Evolutionary conservation across 441 rosid genomes (phyloP).

Genomic region (Adansonia madagascariensis): DNA sequence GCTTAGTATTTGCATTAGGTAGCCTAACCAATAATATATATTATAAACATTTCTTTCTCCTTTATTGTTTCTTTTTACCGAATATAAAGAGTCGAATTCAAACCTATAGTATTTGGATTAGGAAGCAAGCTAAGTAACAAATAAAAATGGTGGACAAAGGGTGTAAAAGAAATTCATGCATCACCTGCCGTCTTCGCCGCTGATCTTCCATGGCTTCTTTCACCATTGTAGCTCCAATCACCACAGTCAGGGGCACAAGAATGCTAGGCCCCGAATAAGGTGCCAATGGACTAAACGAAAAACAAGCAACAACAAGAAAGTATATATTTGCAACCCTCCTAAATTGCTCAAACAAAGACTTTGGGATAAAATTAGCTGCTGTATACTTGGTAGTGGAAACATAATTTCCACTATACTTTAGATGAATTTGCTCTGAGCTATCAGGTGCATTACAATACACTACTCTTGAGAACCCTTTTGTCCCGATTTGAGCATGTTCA

Average conservation of each 20-base stretch:
- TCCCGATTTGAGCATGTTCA: slow-evolving; percentile 60
- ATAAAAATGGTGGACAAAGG: neutral
- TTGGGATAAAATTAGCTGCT: slow-evolving; percentile 74
- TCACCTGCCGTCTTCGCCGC: slow-evolving; percentile 78
- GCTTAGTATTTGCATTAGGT: neutral
- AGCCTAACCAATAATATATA: neutral
- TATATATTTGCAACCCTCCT: slow-evolving; percentile 89
- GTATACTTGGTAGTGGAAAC: slow-evolving; percentile 88
- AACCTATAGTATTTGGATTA: neutral
- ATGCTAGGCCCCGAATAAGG: slow-evolving; percentile 74
- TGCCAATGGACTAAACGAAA: slow-evolving; percentile 76
- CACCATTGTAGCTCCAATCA: slow-evolving; percentile 84
- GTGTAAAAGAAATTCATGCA: neutral
- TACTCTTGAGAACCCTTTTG: slow-evolving; percentile 70
- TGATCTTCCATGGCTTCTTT: slow-evolving; percentile 93
- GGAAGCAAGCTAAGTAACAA: neutral
- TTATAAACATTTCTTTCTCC: neutral
- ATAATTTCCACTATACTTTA: slow-evolving; percentile 69
- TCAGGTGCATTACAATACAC: slow-evolving; percentile 86
- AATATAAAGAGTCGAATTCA: too few relatives aligned
- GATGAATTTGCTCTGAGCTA: slow-evolving; percentile 54
- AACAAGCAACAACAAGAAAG: slow-evolving; percentile 73
- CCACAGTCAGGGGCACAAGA: slow-evolving; percentile 71
- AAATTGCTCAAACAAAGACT: slow-evolving; percentile 95
- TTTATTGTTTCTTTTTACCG: too few relatives aligned